Conservation (phyloP, 2,329 filamentous ascomycete genomes). For the Beauveria medogensis region DNA sequence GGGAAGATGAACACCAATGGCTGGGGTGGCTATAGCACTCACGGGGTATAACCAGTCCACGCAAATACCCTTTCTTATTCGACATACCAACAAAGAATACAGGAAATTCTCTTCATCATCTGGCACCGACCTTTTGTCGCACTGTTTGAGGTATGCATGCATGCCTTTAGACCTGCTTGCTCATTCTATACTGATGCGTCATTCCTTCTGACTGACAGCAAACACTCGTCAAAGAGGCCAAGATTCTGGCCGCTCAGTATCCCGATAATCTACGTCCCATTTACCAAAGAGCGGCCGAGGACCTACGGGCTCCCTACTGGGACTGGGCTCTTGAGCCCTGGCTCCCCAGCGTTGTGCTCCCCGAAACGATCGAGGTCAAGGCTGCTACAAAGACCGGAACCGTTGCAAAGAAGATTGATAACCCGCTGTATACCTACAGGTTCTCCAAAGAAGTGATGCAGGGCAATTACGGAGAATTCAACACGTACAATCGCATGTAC, state of each 20-base stretch:
- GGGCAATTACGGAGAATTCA: constrained; percentile 29
- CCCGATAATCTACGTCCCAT: constrained; percentile 21
- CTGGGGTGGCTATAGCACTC: constrained; percentile 38
- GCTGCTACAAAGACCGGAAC: constrained; percentile 29
- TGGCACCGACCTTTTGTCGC: constrained; percentile 51
- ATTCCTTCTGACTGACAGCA: constrained; percentile 30
- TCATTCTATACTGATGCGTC: too few relatives aligned
- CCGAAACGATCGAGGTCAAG: constrained; percentile 29
- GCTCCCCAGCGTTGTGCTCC: constrained; percentile 33
- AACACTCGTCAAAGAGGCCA: constrained; percentile 38
- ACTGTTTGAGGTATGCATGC: constrained; percentile 42
- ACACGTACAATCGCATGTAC: constrained; percentile 14
- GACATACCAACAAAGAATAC: not conserved
- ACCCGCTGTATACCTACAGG: constrained; percentile 44
- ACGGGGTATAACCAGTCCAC: constrained; percentile 29
- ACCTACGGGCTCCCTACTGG: constrained; percentile 44
- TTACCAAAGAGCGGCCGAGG: constrained; percentile 38
- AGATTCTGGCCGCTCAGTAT: constrained; percentile 38
- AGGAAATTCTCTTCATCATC: constrained; percentile 41
- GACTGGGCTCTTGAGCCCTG: constrained; percentile 39
- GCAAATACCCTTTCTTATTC: not conserved
- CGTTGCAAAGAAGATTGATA: constrained; percentile 30
- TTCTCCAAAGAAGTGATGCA: constrained; percentile 35
- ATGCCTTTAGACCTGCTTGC: constrained; percentile 8
- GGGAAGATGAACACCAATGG: constrained; percentile 22